phyloP scores from a whole-genome alignment of 805 yeast genomes.

The Saccharomycopsis sp. region DNA sequence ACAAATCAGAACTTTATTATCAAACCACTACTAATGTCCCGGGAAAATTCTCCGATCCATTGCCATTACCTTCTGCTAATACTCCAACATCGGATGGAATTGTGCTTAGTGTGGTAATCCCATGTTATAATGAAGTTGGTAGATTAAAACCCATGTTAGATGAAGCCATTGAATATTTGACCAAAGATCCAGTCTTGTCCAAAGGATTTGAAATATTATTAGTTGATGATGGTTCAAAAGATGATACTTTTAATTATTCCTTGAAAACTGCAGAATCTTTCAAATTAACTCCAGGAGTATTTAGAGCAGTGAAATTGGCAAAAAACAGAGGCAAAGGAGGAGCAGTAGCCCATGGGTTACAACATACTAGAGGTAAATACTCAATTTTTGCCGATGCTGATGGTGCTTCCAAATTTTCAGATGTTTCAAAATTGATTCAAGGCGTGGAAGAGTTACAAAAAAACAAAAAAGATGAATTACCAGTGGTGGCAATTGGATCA shows the following conservation, averaged over 20 bases:
- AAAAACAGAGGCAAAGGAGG: constrained; percentile 92
- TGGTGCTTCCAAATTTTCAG: constrained; percentile 82
- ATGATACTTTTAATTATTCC: constrained; percentile 68
- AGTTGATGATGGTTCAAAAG: constrained; percentile 88
- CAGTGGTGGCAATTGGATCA: constrained; percentile 79
- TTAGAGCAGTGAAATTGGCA: constrained; percentile 62
- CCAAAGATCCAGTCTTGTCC: constrained; percentile 21
- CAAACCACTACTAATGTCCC: constrained; percentile 7
- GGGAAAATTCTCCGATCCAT: constrained; percentile 7
- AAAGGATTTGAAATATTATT: constrained; percentile 63
- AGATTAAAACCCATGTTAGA: constrained; percentile 64
- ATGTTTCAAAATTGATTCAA: constrained; percentile 46
- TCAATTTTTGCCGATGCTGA: constrained; percentile 94
- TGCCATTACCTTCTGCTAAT: constrained; percentile 10
- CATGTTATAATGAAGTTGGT: constrained; percentile 83
- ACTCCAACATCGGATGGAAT: constrained; percentile 3
- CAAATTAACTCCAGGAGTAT: constrained; percentile 40
- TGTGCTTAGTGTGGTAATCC: constrained; percentile 47
- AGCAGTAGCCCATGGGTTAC: constrained; percentile 90
- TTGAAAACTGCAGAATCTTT: constrained; percentile 41
- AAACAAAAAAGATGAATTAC: constrained; percentile 21
- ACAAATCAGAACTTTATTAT: constrained; percentile 11
- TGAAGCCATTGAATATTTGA: constrained; percentile 52
- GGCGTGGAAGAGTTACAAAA: constrained; percentile 20
- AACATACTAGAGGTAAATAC: constrained; percentile 60